A percentile compares a stretch with the other conserved stretches of the same genome.
Conservation (phyloP, 176 grass and related monocot species). For the Avena atlantica region DNA sequence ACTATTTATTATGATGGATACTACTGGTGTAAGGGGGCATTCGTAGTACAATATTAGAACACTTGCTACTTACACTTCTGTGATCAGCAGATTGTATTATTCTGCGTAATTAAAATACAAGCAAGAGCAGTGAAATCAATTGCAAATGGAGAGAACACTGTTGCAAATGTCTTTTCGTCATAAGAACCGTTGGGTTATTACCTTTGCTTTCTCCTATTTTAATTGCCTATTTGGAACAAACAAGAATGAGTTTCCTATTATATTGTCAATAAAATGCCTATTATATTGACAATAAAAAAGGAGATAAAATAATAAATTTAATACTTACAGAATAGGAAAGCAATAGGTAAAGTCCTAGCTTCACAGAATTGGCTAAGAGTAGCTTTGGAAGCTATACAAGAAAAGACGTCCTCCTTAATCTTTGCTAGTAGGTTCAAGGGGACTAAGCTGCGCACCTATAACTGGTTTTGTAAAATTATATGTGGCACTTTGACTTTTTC, state of each 20-base stretch:
- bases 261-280: not conserved
- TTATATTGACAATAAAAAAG: not conserved
- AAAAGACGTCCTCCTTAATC: not conserved
- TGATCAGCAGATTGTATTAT: conserved; percentile 1
- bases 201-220: not conserved
- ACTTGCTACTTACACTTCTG: not conserved
- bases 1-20: conserved; percentile 15
- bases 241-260: not conserved
- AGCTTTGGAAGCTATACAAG: not conserved
- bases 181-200: not conserved
- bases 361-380: not conserved
- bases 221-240: not conserved
- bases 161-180: not conserved
- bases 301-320: not conserved
- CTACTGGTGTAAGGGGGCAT: not conserved
- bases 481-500: not conserved
- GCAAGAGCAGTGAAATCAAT: conserved; percentile 13
- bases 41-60: conserved; percentile 15
- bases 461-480: conserved; percentile 16
- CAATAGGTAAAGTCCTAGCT: not conserved
- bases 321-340: not conserved
- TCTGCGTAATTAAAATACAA: conserved; percentile 3
- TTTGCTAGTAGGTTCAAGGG: not conserved
- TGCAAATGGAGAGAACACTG: not conserved
- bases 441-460: not conserved